Evolutionary conservation across 768 basidiomycete genomes (phyloP).

Genomic region (Termitomyces heimii): DNA sequence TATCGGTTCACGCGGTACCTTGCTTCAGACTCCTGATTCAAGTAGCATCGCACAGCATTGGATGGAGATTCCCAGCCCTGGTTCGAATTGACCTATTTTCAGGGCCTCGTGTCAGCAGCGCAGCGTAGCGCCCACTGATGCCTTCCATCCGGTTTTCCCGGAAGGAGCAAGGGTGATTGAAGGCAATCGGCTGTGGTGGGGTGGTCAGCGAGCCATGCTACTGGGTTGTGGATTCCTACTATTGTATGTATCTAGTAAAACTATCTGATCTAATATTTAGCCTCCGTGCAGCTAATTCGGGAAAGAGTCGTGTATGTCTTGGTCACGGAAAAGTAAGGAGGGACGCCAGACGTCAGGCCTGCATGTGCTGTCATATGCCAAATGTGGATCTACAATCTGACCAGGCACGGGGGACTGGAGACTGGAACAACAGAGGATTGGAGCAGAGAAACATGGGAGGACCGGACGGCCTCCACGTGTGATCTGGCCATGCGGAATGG

Average conservation of each 20-base stretch:
- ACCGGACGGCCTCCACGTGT: background rate
- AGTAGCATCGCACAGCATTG: slow-evolving; percentile 7
- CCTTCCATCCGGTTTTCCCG: background rate
- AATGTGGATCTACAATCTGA: slow-evolving; percentile 8
- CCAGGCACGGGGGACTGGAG: slow-evolving; percentile 6
- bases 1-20: slow-evolving; percentile 3
- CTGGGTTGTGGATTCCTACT: background rate
- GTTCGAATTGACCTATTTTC: background rate
- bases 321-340: too few relatives aligned
- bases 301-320: background rate
- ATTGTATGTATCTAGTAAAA: background rate
- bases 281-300: background rate
- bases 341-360: too few relatives aligned
- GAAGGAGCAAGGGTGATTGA: background rate
- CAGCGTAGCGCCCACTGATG: background rate
- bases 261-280: background rate
- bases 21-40: slow-evolving; percentile 12
- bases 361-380: too few relatives aligned
- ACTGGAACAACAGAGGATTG: too few relatives aligned
- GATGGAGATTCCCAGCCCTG: background rate
- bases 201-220: background rate
- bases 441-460: too few relatives aligned
- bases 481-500: background rate
- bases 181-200: slow-evolving; percentile 11
- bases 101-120: background rate